Evolutionary conservation across 306 rosid genomes (phyloP), one percentile per base, ranked within the genome.

Genomic region (Purshia tridentata): DNA sequence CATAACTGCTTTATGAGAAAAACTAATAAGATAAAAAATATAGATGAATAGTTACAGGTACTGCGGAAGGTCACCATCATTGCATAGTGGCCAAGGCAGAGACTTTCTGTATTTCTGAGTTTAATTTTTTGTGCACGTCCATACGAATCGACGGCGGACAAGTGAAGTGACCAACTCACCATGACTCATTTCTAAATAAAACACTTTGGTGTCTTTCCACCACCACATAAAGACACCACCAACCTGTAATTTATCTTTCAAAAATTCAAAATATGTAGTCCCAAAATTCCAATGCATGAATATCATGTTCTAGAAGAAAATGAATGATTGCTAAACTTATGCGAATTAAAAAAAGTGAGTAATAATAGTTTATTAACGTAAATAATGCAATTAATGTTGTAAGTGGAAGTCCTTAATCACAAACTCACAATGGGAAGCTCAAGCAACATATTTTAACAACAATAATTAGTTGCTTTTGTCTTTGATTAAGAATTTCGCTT

Each of bases 361-460:
- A 6, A 67, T 5, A 56, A 20, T 2, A 8, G 11, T 18, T 69
- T 55, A 11, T 54, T 6, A 4, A 64, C 54, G 41, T 29, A 14
- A 20, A 73, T 6, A 64, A 45, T 6, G 6, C 50, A 22, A 2
- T 53, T 39, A 49, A 6, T 44, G 40, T 45, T 8, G 1, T 39
- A 58, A 46, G 58, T 15, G 44, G 60, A 66, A 20, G 18, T 39
- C 52, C 12, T 53, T 58, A 29, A 13, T 16, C 10, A 23, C 65
- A 75, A 73, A 29, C 6, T 16, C 10, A 23, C 65, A 75, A 73
- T 77, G 63, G 35, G 76, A 81, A 16, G 57, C 72, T 18, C 65
- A 62, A 23, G 42, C 11, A 76, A 57, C 59, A 54, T 8, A 42
- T 10, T 39, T 41, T 4, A 22, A 80, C 64, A 16, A 20, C 22